Base-by-base conservation (phyloP, 2,329 filamentous ascomycete genomes). In the Neonectria coccinea region DNA sequence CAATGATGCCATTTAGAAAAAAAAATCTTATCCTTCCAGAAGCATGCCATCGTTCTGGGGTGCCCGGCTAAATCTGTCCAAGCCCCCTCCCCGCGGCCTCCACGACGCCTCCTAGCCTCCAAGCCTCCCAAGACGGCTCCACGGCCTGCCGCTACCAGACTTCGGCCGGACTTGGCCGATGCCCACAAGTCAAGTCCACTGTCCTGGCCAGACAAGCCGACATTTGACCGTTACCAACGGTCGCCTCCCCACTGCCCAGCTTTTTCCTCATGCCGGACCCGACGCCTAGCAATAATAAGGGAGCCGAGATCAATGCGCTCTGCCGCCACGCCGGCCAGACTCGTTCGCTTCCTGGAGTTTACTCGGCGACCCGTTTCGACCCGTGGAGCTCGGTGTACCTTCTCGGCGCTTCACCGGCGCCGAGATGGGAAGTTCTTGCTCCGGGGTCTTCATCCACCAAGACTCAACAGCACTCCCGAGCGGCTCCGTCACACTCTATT, bases 361-460 rank as follows among this genome's bases (percentile, higher is more conserved):
- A 45, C 33, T 56, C 63, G 60, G 57, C 39, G 59, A 65, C 41
- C 67, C 67, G 58, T 68, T 61, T 69, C 52, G 52, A 62, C 45
- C 65, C 61, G 51, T 56, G 59, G 52, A 61, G 44, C 53, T 61
- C 67, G 62, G 69, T 72, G 61, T 67, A 63, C 63, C 62, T 68
- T 60, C 62, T 78, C 75, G 75, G 73, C 71, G 70, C 71, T 76
- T 76, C 67, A 60, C 74, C 75, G 72, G 76, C 72, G 70, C 73
- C 73, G 73, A 74, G 65, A 62, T 54, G 50, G 56, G 61, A 64
- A 68, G 66, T 65, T 20, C 39, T 59, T 66, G 60, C 33, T 64
- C 64, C 33, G 48, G 63, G 54, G 58, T 50, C 47, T 22, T 65
- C 31, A 36, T 57, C 42, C 66, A 67, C 66, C 42, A 25, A 64